Conservation (phyloP, 192 early-diverging fungal genomes). For the Blastocladiella britannica region DNA sequence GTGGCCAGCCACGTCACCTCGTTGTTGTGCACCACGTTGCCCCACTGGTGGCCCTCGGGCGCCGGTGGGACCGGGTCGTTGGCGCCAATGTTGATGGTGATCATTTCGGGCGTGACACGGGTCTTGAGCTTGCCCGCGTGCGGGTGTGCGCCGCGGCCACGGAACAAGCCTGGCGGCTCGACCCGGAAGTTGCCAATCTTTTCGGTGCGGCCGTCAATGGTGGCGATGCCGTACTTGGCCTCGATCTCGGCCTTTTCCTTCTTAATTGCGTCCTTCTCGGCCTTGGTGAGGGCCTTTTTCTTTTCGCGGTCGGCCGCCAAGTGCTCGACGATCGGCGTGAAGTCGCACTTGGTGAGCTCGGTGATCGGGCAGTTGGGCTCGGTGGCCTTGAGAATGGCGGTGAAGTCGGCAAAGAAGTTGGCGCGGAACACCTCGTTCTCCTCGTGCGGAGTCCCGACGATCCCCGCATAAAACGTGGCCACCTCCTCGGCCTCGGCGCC, state of each 20-base stretch:
- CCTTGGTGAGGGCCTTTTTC: constrained; percentile 69
- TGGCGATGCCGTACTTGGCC: constrained; percentile 48
- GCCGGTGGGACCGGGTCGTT: constrained; percentile 57
- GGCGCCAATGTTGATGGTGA: constrained; percentile 76
- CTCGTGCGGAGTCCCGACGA: constrained; percentile 64
- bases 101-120: constrained; percentile 77
- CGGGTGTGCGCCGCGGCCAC: constrained; percentile 91
- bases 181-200: constrained; percentile 94
- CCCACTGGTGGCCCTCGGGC: constrained; percentile 79
- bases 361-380: constrained; percentile 48
- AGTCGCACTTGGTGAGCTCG: constrained; percentile 69
- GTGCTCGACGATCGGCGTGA: constrained; percentile 61
- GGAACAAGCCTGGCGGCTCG: constrained; percentile 89
- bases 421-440: constrained; percentile 62
- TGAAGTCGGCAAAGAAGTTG: constrained; percentile 89
- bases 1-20: constrained; percentile 90
- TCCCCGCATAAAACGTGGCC: constrained; percentile 76
- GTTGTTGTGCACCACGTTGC: constrained; percentile 63
- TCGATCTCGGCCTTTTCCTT: constrained; percentile 46
- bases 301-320: constrained; percentile 52
- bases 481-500: constrained; percentile 76
- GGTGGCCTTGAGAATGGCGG: constrained; percentile 34
- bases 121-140: constrained; percentile 78
- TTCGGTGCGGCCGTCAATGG: constrained; percentile 76
- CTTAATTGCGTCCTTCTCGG: constrained; percentile 66